A percentile compares a stretch with the other conserved stretches of the same genome.
These are phyloP conservation scores for Monosporascus sp. DNA, from an alignment of 2,329 filamentous ascomycete species.

Conservation along the genomic window DNA sequence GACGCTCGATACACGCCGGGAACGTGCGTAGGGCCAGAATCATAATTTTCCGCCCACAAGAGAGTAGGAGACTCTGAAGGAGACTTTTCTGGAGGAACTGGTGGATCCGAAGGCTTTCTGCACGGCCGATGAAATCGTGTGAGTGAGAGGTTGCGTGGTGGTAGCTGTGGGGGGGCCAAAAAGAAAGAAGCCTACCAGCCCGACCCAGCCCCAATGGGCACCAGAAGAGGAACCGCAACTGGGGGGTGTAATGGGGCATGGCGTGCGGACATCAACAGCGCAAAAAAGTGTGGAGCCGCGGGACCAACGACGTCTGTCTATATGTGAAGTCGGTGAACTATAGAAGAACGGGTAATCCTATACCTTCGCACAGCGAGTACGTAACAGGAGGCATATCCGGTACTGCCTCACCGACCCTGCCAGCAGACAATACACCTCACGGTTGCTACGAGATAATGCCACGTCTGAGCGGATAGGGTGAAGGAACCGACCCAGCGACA, in stretches of 20 bases:
- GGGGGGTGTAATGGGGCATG: conserved; percentile 20
- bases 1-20: conserved; percentile 31
- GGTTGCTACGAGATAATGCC: not conserved
- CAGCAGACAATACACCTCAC: conserved; percentile 13
- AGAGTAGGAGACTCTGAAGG: conserved; percentile 23
- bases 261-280: conserved; percentile 23
- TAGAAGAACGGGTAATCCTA: conserved; percentile 21
- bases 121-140: not conserved
- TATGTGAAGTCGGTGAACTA: conserved; percentile 27
- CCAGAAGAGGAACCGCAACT: conserved; percentile 6
- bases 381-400: conserved; percentile 17
- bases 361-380: conserved; percentile 2
- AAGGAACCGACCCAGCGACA: conserved; percentile 3
- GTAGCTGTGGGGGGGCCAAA: conserved; percentile 22
- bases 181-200: conserved; percentile 20
- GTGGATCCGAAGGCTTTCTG: conserved; percentile 17
- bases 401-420: conserved; percentile 24
- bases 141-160: conserved; percentile 10
- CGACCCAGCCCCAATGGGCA: conserved; percentile 17
- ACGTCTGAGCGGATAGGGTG: not conserved
- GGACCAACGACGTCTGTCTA: conserved; percentile 23
- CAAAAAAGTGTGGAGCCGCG: conserved; percentile 22
- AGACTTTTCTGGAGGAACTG: conserved; percentile 20
- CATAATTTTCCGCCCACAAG: conserved; percentile 15
- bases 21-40: conserved; percentile 27